Conservation (phyloP, 169 alveolate species). For the Babesia sp. region DNA sequence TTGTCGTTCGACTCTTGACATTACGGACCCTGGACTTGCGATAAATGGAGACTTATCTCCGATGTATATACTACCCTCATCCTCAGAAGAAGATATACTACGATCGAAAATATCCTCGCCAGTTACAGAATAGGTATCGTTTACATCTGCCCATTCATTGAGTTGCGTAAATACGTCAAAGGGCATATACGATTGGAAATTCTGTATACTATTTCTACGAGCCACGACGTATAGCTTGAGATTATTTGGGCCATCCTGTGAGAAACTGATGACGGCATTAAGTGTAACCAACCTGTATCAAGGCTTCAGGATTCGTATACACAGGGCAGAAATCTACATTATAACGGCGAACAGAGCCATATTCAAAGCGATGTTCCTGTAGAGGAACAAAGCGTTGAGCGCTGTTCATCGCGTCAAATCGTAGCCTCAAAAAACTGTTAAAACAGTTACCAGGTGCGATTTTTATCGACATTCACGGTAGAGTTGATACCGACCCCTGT, state of each 20-base stretch:
- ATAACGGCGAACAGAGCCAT: constrained; percentile 57
- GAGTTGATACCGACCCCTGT: no score
- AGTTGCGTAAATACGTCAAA: constrained; percentile 25
- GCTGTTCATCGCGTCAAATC: constrained; percentile 21
- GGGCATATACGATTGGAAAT: constrained; percentile 35
- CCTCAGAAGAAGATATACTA: constrained; percentile 57
- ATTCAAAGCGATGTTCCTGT: constrained; percentile 25
- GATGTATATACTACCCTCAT: constrained; percentile 5
- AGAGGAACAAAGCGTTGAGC: constrained; percentile 6
- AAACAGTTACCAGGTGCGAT: no score
- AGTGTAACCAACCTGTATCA: constrained; percentile 19
- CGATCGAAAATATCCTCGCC: constrained; percentile 50
- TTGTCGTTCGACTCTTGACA: neutral
- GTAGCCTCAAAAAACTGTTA: no score
- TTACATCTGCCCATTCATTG: constrained; percentile 12
- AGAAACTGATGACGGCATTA: neutral
- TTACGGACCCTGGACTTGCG: constrained; percentile 2
- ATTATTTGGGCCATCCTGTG: constrained; percentile 35
- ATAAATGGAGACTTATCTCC: neutral
- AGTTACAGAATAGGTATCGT: neutral
- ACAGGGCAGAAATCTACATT: constrained; percentile 31
- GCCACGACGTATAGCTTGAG: constrained; percentile 57
- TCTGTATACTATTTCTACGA: constrained; percentile 39
- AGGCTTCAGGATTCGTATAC: constrained; percentile 2
- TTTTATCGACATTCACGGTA: no score